Evolutionary conservation across 164 flowering plant species (phyloP).

Genomic region (Vitis amurensis): DNA sequence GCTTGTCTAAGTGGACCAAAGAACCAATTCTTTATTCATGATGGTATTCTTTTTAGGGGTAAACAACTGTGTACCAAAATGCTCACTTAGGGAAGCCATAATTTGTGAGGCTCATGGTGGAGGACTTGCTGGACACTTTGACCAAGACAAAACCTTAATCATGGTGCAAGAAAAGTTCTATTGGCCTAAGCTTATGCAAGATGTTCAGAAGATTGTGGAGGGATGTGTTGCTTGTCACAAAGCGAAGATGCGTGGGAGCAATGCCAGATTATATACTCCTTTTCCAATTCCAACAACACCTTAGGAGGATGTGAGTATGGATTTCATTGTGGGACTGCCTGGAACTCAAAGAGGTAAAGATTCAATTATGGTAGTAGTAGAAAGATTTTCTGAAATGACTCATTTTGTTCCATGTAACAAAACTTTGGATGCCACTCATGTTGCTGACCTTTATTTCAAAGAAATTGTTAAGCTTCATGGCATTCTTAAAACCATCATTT

Average conservation of each 20-base stretch:
- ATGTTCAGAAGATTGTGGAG: neutral
- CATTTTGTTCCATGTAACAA: constrained; percentile 2
- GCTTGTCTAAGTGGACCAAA: neutral
- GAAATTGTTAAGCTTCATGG: neutral
- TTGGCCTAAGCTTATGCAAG: neutral
- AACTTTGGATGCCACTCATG: neutral
- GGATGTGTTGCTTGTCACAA: neutral
- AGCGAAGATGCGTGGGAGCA: neutral
- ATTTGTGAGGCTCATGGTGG: neutral
- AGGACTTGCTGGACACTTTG: neutral
- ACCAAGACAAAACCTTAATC: neutral
- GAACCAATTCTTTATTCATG: neutral
- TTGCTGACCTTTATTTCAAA: neutral
- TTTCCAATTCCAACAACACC: neutral
- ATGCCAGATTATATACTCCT: neutral
- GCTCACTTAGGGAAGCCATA: too few species aligned
- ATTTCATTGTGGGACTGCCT: neutral
- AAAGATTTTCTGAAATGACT: neutral
- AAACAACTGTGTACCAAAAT: neutral
- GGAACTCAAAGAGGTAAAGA: neutral
- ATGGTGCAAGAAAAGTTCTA: neutral
- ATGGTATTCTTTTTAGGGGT: neutral
- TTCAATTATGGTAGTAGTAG: constrained; percentile 2
- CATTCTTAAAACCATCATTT: neutral
- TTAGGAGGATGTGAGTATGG: constrained; percentile 10